These are phyloP conservation scores for Erythrophleum ivorense DNA, from an alignment of 331 rosid species.

Conservation along the genomic window DNA sequence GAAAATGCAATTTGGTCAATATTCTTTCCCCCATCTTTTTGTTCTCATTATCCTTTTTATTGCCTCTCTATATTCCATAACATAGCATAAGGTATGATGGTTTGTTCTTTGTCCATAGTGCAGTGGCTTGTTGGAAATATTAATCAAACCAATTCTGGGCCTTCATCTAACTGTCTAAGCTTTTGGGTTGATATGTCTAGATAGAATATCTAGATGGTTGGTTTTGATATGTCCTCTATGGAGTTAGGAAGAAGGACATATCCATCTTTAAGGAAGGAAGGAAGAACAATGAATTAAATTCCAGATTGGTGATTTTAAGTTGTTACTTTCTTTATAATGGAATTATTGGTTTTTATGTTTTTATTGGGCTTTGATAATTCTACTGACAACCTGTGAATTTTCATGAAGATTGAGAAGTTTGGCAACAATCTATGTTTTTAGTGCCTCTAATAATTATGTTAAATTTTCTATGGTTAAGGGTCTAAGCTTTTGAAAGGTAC, in stretches of 20 bases:
- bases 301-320: not conserved
- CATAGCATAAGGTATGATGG: too few relatives aligned
- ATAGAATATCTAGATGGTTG: not conserved
- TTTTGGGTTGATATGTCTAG: not conserved
- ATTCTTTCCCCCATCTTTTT: not conserved
- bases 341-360: not conserved
- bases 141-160: not conserved
- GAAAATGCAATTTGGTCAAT: not conserved
- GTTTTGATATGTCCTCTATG: not conserved
- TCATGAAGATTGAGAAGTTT: constrained; percentile 18
- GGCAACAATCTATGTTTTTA: not conserved
- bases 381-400: not conserved
- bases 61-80: not conserved
- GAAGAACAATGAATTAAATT: not conserved
- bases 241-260: not conserved
- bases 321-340: not conserved
- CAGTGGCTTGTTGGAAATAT: not conserved
- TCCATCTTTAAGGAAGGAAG: not conserved
- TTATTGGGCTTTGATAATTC: not conserved
- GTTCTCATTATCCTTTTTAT: not conserved
- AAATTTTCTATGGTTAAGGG: not conserved
- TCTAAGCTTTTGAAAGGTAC: not conserved
- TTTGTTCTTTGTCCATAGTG: too few relatives aligned
- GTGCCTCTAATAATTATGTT: not conserved
- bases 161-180: not conserved